Evolutionary conservation across 148 eudicot species (phyloP), one percentile per base, ranked within the genome.

Genomic region (Chenopodium berlandieri): DNA sequence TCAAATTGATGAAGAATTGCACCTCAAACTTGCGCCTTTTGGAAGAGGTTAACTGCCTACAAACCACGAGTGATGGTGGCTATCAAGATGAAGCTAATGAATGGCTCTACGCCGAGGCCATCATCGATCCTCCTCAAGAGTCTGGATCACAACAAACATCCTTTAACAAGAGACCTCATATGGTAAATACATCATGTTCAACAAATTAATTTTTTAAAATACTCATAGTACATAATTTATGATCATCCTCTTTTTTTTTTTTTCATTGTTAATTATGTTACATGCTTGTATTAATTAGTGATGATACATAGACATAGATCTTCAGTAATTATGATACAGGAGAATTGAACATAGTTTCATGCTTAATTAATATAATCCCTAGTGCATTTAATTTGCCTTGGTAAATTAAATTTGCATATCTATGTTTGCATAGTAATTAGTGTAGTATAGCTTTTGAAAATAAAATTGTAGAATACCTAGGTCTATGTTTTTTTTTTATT

Each of bases 141-240:
- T 50, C 83, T 48, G 82, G 75, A 30, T 73, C 86, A 37, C 87
- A 78, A 84, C 89, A 90, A 84, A 47, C 91, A 74, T 71, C 85
- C 88, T 82, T 87, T 63, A 87, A 81, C 71, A 94, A 94, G 82
- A 90, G 95, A 75, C 90, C 92, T 78, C 79, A 72, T 79, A 76
- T 65, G 95, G 97, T 92, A 92, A 16, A 62, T 58, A 3, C 2
- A 40, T 40, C 44, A 40, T 40, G 44, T 40, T 40, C 44, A 40
- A 40, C 8, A 40, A 40, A 4, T 40, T 40, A 0, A 34, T 34
- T 37, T 37, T 37, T 37, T 37, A 34, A 34, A 34, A 34, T 2
- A 34, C 32, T 31, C 32, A 31, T 31, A 37, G 22, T 72, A 30
- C 52, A 72, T 72, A 22, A 10, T 23, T 64, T 75, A 47, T 40